Base-by-base conservation (phyloP, 2,329 filamentous ascomycete genomes). In the Ophiocordyceps camponoti-floridani region DNA sequence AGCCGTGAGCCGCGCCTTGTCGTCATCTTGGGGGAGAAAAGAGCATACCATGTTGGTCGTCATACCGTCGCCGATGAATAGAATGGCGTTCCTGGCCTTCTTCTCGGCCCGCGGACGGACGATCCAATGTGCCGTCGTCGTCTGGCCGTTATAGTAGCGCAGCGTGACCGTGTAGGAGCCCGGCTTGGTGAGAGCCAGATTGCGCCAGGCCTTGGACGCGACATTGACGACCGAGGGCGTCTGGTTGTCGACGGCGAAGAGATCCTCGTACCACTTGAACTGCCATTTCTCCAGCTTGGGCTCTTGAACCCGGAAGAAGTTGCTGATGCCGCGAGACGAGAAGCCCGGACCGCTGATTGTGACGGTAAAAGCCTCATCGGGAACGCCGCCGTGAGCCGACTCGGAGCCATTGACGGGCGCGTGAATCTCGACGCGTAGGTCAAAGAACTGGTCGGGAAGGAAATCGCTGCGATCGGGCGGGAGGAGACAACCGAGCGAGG, bases 211-310 rank as follows among this genome's bases (percentile, higher is more conserved):
- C 63, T 87, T 89, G 50, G 82, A 73, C 2, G 84, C 79, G 44
- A 91, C 85, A 49, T 86, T 84, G 62, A 93, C 85, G 18, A 86
- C 55, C 1, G 79, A 82, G 4, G 82, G 73, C 33, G 71, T 78
- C 18, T 74, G 64, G 4, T 76, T 77, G 53, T 88, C 84, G 55
- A 78, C 66, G 27, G 84, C 84, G 57, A 85, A 93, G 26, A 86
- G 72, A 54, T 93, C 82, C 66, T 89, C 85, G 56, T 75, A 89
- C 82, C 82, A 91, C n/a, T 70, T 71, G 57, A 91, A 91, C 51
- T 78, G 73, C 85, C 85, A 93, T 50, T 69, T 79, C 68, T 93
- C 85, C 14, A 91, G 64, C 58, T 75, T 62, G 18, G 84, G 80
- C 58, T 89, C 83, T 2, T 71, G 54, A 33, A 82, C 56, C n/a